These are phyloP conservation scores for Pythium aphanidermatum DNA, from an alignment of 352 stramenopile species.

Conservation along the genomic window DNA sequence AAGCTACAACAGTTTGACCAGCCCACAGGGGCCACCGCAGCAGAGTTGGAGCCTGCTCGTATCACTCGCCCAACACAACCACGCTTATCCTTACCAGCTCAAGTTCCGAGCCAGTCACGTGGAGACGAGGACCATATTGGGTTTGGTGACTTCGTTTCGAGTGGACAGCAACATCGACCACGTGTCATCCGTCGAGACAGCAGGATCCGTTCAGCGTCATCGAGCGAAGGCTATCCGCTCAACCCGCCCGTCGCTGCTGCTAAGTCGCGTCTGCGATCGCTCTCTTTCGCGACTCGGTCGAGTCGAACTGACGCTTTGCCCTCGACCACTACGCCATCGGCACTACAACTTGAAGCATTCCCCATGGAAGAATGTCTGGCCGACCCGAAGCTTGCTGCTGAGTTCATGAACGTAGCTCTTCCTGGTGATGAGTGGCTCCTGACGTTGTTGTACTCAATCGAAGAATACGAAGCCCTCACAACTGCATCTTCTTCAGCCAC, in stretches of 20 bases:
- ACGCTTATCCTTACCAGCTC: neutral
- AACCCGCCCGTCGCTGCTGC: no score
- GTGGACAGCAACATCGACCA: neutral
- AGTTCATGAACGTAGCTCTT: slow-evolving; percentile 33
- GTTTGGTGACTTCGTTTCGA: slow-evolving; percentile 26
- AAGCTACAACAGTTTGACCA: slow-evolving; percentile 15
- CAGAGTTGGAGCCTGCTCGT: neutral
- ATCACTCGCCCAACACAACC: neutral
- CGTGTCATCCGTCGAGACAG: slow-evolving; percentile 7
- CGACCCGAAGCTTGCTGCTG: slow-evolving; percentile 35
- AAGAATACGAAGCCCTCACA: slow-evolving; percentile 38
- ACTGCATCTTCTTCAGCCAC: neutral
- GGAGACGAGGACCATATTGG: slow-evolving; percentile 8
- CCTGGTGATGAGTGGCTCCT: slow-evolving; percentile 30
- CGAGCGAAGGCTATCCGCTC: neutral
- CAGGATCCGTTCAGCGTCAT: slow-evolving; percentile 16
- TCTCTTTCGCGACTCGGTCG: slow-evolving; percentile 12
- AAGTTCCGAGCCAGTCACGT: no score
- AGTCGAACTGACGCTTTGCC: neutral
- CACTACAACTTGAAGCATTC: slow-evolving; percentile 8
- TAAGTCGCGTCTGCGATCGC: slow-evolving; percentile 12
- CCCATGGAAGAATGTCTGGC: slow-evolving; percentile 33
- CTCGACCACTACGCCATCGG: neutral
- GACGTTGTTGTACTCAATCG: slow-evolving; percentile 32
- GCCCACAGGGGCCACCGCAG: neutral